Base-by-base conservation (phyloP, 2,329 filamentous ascomycete species). In the Claviceps sp. region DNA sequence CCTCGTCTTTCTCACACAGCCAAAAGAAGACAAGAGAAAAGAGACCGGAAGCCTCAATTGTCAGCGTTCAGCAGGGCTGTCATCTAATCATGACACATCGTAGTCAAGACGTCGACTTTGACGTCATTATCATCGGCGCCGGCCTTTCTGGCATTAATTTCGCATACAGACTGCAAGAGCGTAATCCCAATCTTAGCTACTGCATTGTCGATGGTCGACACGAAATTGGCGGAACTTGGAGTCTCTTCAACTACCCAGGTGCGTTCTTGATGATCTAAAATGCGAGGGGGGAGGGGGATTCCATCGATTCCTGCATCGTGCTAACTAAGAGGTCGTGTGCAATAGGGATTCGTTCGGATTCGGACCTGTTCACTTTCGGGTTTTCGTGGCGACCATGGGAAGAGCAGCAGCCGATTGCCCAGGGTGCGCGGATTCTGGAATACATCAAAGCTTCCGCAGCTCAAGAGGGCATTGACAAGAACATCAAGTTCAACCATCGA, bases 121-220 rank as follows among this genome's bases (percentile, higher is more conserved):
- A 83, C 59, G 69, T 80, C 47, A 62, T 86, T 58, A 77, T 88
- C 58, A 68, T 88, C 50, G 84, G 85, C 50, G 81, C 82, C 6
- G 84, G 84, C 50, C 77, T 87, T 55, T 82, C 81, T 13, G 85
- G 85, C 56, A 80, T 88, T 69, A 86, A 87, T 60, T 72, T 81
- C 16, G 84, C 77, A 3, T 86, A 88, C 61, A 76, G 81, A 34
- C 59, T 86, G 2, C 76, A 82, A 55, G 70, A 70, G 1, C 63
- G 74, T 54, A 66, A 80, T 3, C 83, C 84, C 0, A 65, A 73
- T 48, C 59, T 61, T 51, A 73, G 67, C 30, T 86, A 81, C 61
- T 72, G 75, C 41, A 75, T 89, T 40, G 74, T 88, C 26, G 85
- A 88, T 63, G 73, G 72, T 7, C 78, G 84, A 49, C 67, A 74